A percentile compares a stretch with the other conserved stretches of the same genome.
phyloP scores from a whole-genome alignment of 2,329 filamentous ascomycete species.

The Xylaria sp. region DNA sequence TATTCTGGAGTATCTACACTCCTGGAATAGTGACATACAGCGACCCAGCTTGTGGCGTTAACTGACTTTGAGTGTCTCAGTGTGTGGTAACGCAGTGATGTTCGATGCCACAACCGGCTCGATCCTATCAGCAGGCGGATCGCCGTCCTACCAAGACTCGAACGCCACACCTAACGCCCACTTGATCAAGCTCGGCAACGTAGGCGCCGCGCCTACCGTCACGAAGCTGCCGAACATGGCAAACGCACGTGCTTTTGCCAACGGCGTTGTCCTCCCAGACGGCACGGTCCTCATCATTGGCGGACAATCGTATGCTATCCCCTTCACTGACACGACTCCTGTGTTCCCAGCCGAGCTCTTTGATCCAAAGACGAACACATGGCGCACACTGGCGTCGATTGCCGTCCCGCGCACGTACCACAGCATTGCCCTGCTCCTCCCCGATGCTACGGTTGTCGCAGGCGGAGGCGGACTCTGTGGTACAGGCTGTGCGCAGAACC shows the following conservation, averaged over 20 bases:
- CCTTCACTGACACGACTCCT: slow-evolving; percentile 53
- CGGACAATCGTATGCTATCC: slow-evolving; percentile 51
- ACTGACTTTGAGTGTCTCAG: slow-evolving; percentile 39
- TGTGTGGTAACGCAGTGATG: slow-evolving; percentile 64
- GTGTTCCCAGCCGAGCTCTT: slow-evolving; percentile 55
- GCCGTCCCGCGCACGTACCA: slow-evolving; percentile 57
- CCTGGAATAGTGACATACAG: neutral
- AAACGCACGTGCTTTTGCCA: slow-evolving; percentile 53
- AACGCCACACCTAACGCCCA: slow-evolving; percentile 55
- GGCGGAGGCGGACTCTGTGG: slow-evolving; percentile 62
- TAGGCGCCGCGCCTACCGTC: slow-evolving; percentile 43
- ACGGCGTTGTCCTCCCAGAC: slow-evolving; percentile 55
- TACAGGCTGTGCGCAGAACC: slow-evolving; percentile 55
- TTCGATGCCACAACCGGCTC: slow-evolving; percentile 62
- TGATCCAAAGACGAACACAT: slow-evolving; percentile 51
- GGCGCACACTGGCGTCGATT: slow-evolving; percentile 48
- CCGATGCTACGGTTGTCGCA: slow-evolving; percentile 57
- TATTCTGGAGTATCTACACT: neutral
- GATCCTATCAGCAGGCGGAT: slow-evolving; percentile 62
- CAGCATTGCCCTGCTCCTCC: slow-evolving; percentile 55
- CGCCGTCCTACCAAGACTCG: slow-evolving; percentile 54
- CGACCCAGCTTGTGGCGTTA: neutral
- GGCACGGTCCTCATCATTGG: slow-evolving; percentile 55
- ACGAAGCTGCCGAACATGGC: slow-evolving; percentile 51
- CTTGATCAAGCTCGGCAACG: slow-evolving; percentile 55